Percentiles rank a stretch among this genome's conserved stretches.
These are phyloP conservation scores for Sarcodon aspratus DNA, from an alignment of 768 basidiomycete species.

Conservation along the genomic window DNA sequence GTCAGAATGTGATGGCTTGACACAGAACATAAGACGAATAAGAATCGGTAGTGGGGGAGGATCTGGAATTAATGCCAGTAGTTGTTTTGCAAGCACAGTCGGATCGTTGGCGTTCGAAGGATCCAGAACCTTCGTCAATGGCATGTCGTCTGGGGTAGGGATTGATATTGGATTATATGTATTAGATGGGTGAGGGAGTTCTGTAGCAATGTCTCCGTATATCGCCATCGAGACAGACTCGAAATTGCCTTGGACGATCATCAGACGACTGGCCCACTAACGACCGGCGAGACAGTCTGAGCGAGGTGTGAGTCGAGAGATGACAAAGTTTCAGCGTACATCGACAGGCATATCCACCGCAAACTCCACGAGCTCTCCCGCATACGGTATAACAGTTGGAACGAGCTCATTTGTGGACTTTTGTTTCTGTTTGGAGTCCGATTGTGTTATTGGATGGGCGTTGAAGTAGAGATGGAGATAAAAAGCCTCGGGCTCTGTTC, in stretches of 20 bases:
- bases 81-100: constrained; percentile 43
- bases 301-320: not conserved
- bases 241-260: constrained; percentile 75
- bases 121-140: constrained; percentile 44
- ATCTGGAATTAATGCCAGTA: constrained; percentile 50
- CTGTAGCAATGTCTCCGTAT: constrained; percentile 42
- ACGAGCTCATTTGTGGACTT: constrained; percentile 62
- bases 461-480: constrained; percentile 70
- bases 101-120: constrained; percentile 52
- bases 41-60: constrained; percentile 54
- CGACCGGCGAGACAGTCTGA: constrained; percentile 2
- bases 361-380: constrained; percentile 59
- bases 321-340: constrained; percentile 21
- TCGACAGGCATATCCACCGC: constrained; percentile 58
- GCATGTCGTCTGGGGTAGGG: constrained; percentile 19
- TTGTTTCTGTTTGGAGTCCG: constrained; percentile 41
- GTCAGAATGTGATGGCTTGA: constrained; percentile 70
- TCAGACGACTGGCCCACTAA: constrained; percentile 63
- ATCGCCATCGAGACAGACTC: constrained; percentile 51
- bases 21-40: constrained; percentile 65
- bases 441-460: constrained; percentile 39
- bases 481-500: constrained; percentile 65
- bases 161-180: constrained; percentile 32
- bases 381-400: constrained; percentile 60
- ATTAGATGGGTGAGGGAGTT: constrained; percentile 22